phyloP scores from a whole-genome alignment of 225 moss, liverwort and hornwort genomes.

The Pseudisothecium myosuroides region DNA sequence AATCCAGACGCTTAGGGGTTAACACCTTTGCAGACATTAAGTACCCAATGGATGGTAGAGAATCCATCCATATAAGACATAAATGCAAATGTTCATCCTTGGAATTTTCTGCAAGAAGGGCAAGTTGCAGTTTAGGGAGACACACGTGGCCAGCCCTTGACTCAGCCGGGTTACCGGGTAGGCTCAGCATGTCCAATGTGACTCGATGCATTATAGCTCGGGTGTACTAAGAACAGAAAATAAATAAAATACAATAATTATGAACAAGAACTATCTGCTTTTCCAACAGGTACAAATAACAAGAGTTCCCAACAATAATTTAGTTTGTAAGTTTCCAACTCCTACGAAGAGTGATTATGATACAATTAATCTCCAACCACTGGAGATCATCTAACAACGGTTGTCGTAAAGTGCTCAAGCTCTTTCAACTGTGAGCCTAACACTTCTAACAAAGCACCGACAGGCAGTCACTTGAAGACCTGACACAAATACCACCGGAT shows the following conservation, averaged over 20 bases:
- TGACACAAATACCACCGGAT: slow-evolving; percentile 29
- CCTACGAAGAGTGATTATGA: slow-evolving; percentile 19
- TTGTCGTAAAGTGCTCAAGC: background rate
- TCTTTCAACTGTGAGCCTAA: slow-evolving; percentile 6
- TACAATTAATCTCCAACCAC: slow-evolving; percentile 34
- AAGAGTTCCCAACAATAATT: background rate
- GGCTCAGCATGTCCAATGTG: no score
- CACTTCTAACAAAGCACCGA: slow-evolving; percentile 13
- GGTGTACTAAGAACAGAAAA: background rate
- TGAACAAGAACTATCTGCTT: background rate
- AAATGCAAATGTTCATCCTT: background rate
- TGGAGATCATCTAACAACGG: slow-evolving; percentile 20
- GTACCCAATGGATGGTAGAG: rapidly evolving
- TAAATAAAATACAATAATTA: background rate
- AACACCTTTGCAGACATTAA: background rate
- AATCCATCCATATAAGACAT: background rate
- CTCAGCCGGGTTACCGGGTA: no score
- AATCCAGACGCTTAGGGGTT: no score
- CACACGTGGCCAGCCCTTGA: no score
- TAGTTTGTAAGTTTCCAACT: slow-evolving; percentile 3
- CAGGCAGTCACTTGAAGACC: slow-evolving; percentile 13
- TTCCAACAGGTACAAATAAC: background rate
- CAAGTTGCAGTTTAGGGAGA: no score
- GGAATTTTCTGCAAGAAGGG: background rate
- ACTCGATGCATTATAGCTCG: background rate